phyloP scores from a whole-genome alignment of 2,329 filamentous ascomycete species.

The Teratosphaeria zuluensis region DNA sequence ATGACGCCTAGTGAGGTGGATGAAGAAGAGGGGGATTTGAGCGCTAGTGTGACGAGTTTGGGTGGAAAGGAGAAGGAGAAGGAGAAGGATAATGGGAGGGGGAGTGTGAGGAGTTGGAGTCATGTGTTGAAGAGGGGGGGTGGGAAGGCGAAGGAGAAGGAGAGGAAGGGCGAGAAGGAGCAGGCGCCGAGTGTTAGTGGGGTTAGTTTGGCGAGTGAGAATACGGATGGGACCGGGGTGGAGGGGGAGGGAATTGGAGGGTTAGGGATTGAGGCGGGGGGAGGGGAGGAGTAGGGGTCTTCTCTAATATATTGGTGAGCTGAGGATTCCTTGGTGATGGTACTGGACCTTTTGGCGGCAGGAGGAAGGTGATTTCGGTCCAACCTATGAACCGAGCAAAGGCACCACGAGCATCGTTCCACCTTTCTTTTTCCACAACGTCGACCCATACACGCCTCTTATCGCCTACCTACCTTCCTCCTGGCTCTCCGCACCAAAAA shows the following conservation, averaged over 20 bases:
- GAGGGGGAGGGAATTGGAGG: constrained; percentile 1
- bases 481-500: too few species aligned
- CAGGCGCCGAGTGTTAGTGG: constrained; percentile 37
- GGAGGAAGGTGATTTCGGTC: too few species aligned
- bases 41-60: constrained; percentile 27
- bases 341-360: too few species aligned
- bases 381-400: too few species aligned
- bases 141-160: constrained; percentile 19
- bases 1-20: not conserved
- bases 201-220: constrained; percentile 32
- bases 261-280: not conserved
- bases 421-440: too few species aligned
- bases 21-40: constrained; percentile 21
- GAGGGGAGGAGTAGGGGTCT: not conserved
- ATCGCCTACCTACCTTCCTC: too few species aligned
- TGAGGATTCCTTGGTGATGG: too few species aligned
- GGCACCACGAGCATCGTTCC: too few species aligned
- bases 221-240: constrained; percentile 9
- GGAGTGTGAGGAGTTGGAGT: constrained; percentile 34
- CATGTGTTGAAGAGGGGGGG: constrained; percentile 33
- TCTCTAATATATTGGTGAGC: too few species aligned
- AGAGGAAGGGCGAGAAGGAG: constrained; percentile 17
- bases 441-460: too few species aligned
- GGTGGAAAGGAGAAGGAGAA: constrained; percentile 13
- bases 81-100: constrained; percentile 23